phyloP scores from a whole-genome alignment of 2,329 filamentous ascomycete genomes.

The Clonostachys solani region DNA sequence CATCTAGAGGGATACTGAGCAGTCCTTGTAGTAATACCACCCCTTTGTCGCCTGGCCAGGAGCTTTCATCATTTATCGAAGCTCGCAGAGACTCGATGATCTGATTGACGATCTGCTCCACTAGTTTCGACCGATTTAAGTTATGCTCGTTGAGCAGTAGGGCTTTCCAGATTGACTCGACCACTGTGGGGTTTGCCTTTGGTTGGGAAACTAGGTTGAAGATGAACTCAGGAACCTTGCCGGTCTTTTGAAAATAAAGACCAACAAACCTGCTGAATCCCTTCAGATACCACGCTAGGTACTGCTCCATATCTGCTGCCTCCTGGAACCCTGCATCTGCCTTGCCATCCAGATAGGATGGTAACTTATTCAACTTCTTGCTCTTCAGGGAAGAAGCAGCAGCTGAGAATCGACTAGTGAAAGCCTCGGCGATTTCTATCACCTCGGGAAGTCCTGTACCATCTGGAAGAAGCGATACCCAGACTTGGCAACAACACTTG shows the following conservation, averaged over 20 bases:
- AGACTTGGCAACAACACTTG: conserved; percentile 29
- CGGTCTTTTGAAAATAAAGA: conserved; percentile 14
- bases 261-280: conserved; percentile 23
- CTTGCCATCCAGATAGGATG: conserved; percentile 6
- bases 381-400: conserved; percentile 16
- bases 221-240: conserved; percentile 6
- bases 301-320: conserved; percentile 10
- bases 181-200: conserved; percentile 6
- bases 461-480: conserved; percentile 31
- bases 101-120: conserved; percentile 22
- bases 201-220: conserved; percentile 11
- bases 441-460: conserved; percentile 18
- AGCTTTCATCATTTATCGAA: conserved; percentile 15
- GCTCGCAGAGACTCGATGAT: conserved; percentile 19
- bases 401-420: conserved; percentile 22
- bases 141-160: conserved; percentile 31
- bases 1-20: conserved; percentile 27
- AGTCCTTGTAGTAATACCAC: conserved; percentile 24
- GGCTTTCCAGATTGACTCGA: conserved; percentile 18
- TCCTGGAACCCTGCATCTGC: conserved; percentile 14
- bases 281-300: conserved; percentile 24
- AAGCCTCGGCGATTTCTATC: conserved; percentile 22
- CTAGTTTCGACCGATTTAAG: conserved; percentile 24
- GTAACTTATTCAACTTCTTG: conserved; percentile 13
- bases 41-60: conserved; percentile 20